Evolutionary conservation across 176 grass and related monocot species (phyloP).

Genomic region (Zizania latifolia): DNA sequence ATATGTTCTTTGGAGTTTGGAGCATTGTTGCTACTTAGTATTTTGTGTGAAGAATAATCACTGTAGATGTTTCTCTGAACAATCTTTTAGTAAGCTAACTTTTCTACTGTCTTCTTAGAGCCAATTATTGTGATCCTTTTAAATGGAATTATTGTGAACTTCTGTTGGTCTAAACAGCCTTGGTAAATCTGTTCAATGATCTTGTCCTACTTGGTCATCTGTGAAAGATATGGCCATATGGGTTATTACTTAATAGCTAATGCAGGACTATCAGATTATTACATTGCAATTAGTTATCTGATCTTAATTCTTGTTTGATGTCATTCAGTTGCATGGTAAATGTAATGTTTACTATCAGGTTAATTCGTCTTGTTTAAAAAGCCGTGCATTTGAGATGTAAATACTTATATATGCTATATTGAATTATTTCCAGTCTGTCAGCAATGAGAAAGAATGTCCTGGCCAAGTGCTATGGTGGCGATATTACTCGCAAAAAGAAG

Average conservation of each 20-base stretch:
- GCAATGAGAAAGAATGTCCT: conserved; percentile 98
- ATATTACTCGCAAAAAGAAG: conserved; percentile 91
- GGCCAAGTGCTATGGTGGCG: conserved; percentile 97
- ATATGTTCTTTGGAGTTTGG: neutral
- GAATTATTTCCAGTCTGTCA: conserved; percentile 58
- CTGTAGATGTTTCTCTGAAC: neutral
- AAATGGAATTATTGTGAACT: neutral
- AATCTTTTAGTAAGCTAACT: neutral
- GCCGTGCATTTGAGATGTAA: neutral
- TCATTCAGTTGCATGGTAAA: neutral
- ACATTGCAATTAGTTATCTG: neutral
- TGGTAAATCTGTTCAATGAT: neutral
- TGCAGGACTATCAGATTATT: neutral
- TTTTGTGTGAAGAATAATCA: neutral
- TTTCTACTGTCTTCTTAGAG: neutral
- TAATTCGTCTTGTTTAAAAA: neutral
- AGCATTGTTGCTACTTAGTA: neutral
- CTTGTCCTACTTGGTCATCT: neutral
- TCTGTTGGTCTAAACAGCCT: conserved; percentile 1
- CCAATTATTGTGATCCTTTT: neutral
- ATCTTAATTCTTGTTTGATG: neutral
- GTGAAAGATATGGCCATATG: neutral
- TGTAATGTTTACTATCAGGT: neutral
- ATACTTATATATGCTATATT: neutral
- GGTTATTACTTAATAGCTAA: neutral